phyloP scores from a whole-genome alignment of 1,284 basidiomycete species.

The Sanguinoderma infundibulare region DNA sequence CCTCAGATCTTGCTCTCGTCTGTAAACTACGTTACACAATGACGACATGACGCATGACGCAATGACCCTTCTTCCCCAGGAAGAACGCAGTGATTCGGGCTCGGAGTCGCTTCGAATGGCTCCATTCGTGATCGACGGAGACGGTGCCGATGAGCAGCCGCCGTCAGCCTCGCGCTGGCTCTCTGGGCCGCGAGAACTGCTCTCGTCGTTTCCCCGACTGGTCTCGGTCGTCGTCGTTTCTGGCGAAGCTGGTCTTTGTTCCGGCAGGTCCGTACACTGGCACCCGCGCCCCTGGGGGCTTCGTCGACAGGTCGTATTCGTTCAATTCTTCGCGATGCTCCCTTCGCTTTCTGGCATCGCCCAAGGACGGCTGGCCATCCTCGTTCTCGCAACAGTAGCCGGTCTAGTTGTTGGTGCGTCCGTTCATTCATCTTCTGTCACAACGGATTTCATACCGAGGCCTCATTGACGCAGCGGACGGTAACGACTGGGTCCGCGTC shows the following conservation, averaged over 20 bases:
- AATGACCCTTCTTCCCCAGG: too few relatives aligned
- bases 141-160: neutral
- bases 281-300: neutral
- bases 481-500: constrained; percentile 41
- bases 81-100: too few relatives aligned
- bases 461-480: constrained; percentile 26
- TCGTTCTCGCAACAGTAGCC: constrained; percentile 20
- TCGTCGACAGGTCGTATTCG: neutral
- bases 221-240: neutral
- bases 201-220: neutral
- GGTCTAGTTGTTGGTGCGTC: constrained; percentile 22
- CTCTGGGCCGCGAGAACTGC: neutral
- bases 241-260: constrained; percentile 18
- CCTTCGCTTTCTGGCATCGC: neutral
- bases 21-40: too few relatives aligned
- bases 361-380: neutral
- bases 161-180: neutral
- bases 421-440: neutral
- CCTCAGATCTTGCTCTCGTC: too few relatives aligned
- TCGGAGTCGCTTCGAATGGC: neutral
- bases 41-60: too few relatives aligned
- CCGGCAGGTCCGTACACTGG: neutral
- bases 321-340: neutral
- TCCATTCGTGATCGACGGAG: neutral
- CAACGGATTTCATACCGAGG: neutral